Base-by-base conservation (phyloP, 1,139 yeast genomes). In the Candida sanyaensis region DNA sequence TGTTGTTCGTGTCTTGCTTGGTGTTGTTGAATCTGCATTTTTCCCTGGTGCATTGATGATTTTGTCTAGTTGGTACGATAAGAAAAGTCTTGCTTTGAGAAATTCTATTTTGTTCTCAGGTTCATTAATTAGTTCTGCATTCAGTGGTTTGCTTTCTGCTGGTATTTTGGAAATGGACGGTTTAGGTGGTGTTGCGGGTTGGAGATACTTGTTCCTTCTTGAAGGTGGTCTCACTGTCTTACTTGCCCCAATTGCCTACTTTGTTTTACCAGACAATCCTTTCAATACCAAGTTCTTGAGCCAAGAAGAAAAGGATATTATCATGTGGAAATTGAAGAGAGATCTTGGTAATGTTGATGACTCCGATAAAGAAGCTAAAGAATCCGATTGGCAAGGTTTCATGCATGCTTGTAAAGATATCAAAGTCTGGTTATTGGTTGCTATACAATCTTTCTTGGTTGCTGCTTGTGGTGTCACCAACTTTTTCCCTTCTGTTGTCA, bases 181-280 rank as follows among this genome's bases (percentile, higher is more conserved):
- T 12, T 60, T 54, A 6, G 61, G 59, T 37, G 75, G 75, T n/a
- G 57, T 78, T 38, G 61, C 69, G 32, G 73, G 86, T 3, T 86
- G 93, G 93, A 77, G 84, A 64, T 86, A 88, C 85, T 75, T 87
- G 49, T 87, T 83, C 64, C 78, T 86, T 54, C 80, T 87, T 53
- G 92, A 86, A 64, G 93, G 95, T 51, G 72, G 83, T 7, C 74
- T 86, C 58, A 88, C 96, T 23, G 80, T 81, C 23, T 81, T 81
- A 32, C 65, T 78, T 45, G 80, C 78, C 2, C 65, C 86, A 32
- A 54, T 85, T 39, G 75, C 88, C 44, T 87, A 71, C 66, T 83
- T 86, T 57, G 65, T 78, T 37, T 75, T 88, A 54, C 85, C 95
- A 10, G 93, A 88, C 63, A 83, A 84, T 77, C 91, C 91, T 36